Conservation (phyloP, 164 flowering plant genomes). For the Protea cynaroides region DNA sequence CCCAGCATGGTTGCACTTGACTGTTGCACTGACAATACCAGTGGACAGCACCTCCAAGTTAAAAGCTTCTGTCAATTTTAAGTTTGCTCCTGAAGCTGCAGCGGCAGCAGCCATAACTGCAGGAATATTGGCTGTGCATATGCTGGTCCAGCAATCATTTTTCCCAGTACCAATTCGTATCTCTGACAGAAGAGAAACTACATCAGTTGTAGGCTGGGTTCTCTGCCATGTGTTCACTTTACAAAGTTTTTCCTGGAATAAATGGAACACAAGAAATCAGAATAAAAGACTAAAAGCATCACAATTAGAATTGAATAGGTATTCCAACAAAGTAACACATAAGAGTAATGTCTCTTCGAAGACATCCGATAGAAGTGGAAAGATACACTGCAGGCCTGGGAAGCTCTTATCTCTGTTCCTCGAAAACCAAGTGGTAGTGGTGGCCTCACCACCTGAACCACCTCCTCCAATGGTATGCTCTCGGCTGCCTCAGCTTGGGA, state of each 20-base stretch:
- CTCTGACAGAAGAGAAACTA: constrained; percentile 87
- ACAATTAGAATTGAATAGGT: neutral
- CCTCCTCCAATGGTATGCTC: too few relatives aligned
- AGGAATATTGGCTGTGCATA: constrained; percentile 85
- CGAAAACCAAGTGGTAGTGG: too few relatives aligned
- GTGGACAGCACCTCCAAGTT: constrained; percentile 92
- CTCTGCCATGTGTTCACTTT: constrained; percentile 78
- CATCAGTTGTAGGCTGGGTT: constrained; percentile 72
- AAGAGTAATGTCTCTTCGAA: too few relatives aligned
- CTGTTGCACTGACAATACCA: constrained; percentile 86
- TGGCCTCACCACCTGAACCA: too few relatives aligned
- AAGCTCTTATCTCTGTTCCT: too few relatives aligned
- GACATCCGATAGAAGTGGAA: too few relatives aligned
- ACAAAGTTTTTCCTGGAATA: constrained; percentile 80
- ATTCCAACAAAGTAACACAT: neutral
- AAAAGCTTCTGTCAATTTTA: constrained; percentile 62
- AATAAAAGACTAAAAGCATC: neutral
- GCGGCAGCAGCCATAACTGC: constrained; percentile 98
- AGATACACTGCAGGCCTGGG: too few relatives aligned
- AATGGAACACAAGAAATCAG: neutral
- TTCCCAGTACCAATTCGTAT: constrained; percentile 82
- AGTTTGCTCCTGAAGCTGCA: constrained; percentile 92
- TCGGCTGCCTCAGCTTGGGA: too few relatives aligned
- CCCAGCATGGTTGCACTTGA: constrained; percentile 80
- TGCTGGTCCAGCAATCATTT: constrained; percentile 82